Evolutionary conservation across 257 asterid genomes (phyloP).

Genomic region (Penstemon davidsonii): DNA sequence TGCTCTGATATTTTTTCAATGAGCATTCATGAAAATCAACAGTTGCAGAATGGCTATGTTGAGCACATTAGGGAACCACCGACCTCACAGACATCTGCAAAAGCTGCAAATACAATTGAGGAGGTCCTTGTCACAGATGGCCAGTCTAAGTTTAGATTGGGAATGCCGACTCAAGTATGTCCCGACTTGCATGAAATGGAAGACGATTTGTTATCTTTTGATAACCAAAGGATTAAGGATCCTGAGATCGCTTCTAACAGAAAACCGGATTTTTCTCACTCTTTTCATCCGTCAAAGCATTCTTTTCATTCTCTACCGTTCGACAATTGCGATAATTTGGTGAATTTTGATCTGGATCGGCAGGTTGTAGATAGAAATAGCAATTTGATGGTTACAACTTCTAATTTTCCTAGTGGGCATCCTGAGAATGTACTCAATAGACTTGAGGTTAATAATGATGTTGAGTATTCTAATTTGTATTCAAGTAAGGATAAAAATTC

Average conservation of each 20-base stretch:
- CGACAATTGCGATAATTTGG: slow-evolving; percentile 34
- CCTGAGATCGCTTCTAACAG: slow-evolving; percentile 49
- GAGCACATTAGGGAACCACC: slow-evolving; percentile 46
- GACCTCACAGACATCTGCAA: slow-evolving; percentile 31
- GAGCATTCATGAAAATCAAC: slow-evolving; percentile 51
- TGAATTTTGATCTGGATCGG: slow-evolving; percentile 40
- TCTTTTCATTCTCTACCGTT: slow-evolving; percentile 39
- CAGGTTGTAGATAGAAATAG: slow-evolving; percentile 49
- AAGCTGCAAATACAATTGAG: slow-evolving; percentile 32
- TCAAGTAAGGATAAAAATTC: slow-evolving; percentile 40
- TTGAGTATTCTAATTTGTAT: slow-evolving; percentile 39
- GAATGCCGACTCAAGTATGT: slow-evolving; percentile 27
- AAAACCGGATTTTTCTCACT: slow-evolving; percentile 39
- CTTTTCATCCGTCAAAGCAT: slow-evolving; percentile 39
- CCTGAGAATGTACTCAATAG: slow-evolving; percentile 38
- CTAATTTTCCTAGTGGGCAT: slow-evolving; percentile 49
- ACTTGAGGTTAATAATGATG: slow-evolving; percentile 36
- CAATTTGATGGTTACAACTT: slow-evolving; percentile 44
- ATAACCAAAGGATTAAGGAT: slow-evolving; percentile 63
- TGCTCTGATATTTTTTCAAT: slow-evolving; percentile 53
- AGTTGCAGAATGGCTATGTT: slow-evolving; percentile 33
- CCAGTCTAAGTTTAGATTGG: slow-evolving; percentile 39
- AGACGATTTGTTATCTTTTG: slow-evolving; percentile 60
- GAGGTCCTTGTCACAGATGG: slow-evolving; percentile 24
- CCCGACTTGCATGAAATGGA: slow-evolving; percentile 44